These are phyloP conservation scores for Corylus heterophylla DNA, from an alignment of 306 rosid species.

Conservation along the genomic window DNA sequence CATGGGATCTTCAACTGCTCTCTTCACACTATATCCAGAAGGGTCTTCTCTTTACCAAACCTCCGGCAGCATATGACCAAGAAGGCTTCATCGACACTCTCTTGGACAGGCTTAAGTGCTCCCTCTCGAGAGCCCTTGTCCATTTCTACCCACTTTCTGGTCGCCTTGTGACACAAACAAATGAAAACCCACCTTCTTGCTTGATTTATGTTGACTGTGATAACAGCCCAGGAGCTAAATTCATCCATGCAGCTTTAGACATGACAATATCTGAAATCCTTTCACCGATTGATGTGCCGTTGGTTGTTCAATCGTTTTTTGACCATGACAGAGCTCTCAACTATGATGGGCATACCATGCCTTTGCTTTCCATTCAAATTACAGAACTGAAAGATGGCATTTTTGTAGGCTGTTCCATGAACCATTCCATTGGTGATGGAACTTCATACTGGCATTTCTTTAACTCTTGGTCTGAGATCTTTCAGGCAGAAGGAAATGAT, in stretches of 20 bases:
- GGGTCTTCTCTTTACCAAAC: slow-evolving; percentile 66
- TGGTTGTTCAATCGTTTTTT: slow-evolving; percentile 51
- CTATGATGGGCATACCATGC: slow-evolving; percentile 60
- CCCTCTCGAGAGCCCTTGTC: slow-evolving; percentile 46
- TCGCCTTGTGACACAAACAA: slow-evolving; percentile 35
- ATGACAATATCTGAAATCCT: slow-evolving; percentile 45
- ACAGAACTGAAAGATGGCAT: slow-evolving; percentile 58
- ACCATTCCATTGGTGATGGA: slow-evolving; percentile 53
- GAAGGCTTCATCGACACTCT: slow-evolving; percentile 27
- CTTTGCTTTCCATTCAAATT: slow-evolving; percentile 55
- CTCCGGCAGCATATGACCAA: not conserved
- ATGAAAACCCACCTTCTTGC: slow-evolving; percentile 35
- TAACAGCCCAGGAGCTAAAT: slow-evolving; percentile 44
- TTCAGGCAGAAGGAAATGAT: slow-evolving; percentile 27
- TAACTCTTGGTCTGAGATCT: slow-evolving; percentile 58
- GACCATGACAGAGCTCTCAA: slow-evolving; percentile 56
- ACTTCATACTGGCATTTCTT: slow-evolving; percentile 67
- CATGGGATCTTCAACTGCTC: slow-evolving; percentile 46
- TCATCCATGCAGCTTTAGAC: slow-evolving; percentile 48
- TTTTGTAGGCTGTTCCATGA: slow-evolving; percentile 65
- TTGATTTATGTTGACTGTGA: slow-evolving; percentile 41
- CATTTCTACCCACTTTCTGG: slow-evolving; percentile 70
- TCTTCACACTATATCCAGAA: slow-evolving; percentile 58
- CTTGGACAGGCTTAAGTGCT: slow-evolving; percentile 38
- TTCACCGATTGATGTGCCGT: slow-evolving; percentile 53